Evolutionary conservation across 805 yeast species (phyloP).

Genomic region (Schizosaccharomyces osmophilus): DNA sequence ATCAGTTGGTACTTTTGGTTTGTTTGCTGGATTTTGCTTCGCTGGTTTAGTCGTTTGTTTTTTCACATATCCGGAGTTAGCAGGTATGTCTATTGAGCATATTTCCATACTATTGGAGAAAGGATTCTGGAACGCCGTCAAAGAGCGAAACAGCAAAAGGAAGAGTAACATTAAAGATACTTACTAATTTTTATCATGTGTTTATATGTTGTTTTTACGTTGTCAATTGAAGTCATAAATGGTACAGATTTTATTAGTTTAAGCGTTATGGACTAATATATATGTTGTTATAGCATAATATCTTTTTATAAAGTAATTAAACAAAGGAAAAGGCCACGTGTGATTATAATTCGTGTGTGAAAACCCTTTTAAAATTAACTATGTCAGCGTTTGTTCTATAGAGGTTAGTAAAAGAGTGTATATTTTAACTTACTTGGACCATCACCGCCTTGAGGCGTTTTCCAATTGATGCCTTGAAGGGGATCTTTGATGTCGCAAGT

Average conservation of each 20-base stretch:
- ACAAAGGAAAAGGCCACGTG: no score
- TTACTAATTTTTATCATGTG: no score
- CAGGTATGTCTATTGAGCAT: conserved; percentile 68
- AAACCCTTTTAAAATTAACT: no score
- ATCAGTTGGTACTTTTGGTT: conserved; percentile 35
- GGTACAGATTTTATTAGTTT: no score
- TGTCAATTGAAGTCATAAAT: no score
- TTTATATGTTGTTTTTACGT: no score
- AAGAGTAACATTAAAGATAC: not conserved
- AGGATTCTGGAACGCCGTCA: not conserved
- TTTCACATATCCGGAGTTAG: conserved; percentile 66
- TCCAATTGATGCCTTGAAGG: conserved; percentile 80
- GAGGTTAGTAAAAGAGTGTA: no score
- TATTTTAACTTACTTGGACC: conserved; percentile 31
- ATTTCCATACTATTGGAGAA: conserved; percentile 62
- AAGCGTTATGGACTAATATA: no score
- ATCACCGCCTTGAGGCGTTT: conserved; percentile 97
- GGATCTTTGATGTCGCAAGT: conserved; percentile 93
- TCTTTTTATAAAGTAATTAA: no score
- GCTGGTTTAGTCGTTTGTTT: conserved; percentile 24
- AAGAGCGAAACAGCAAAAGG: not conserved
- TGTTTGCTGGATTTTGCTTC: conserved; percentile 30
- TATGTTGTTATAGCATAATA: no score
- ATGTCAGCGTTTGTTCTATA: no score
- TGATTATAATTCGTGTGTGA: no score